Evolutionary conservation across 805 yeast genomes (phyloP), one percentile per base, ranked within the genome.

Genomic region (Wickerhamomyces bisporus): DNA sequence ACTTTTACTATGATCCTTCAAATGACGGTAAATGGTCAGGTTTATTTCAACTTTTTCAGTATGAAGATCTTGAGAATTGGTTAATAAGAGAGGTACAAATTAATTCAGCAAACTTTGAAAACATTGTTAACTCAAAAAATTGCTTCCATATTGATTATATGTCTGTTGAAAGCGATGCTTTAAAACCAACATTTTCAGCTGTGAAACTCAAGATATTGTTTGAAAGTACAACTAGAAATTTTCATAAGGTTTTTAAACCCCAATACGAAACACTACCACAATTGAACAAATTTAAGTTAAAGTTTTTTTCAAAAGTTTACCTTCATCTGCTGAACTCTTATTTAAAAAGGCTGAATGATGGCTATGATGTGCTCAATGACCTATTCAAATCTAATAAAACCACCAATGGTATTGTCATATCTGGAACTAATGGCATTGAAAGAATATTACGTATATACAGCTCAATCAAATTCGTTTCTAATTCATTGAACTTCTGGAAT

Each of bases 101-200:
- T 24, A 73, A 79, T 5, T 50, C 53, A 12, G 62, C 61, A 29
- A 68, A 77, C 44, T 73, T 68, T 36, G 57, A 60, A 4, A 70
- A 67, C 27, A 68, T 77, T 7, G 52, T 71, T 4, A 55, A 58
- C 2, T 48, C 65, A 0, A 39, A 52, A 2, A 66, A 71, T 42
- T 70, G 75, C 4, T 66, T 70, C 40, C 65, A 62, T 10, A 66
- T 77, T 17, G 73, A 77, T 38, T 57, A 56, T 34, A 75, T 75
- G 37, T 64, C 64, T 16, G 61, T 55, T 26, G 40, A 36, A 11
- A 28, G 26, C 11, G 43, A 41, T 8, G 60, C 61, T 27, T 47
- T 68, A 32, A 62, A 62, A 39, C 67, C 60, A 37, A 55, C 71
- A 5, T 59, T 64, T 35, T 75, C 77, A 0, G 65, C 77, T 1